Evolutionary conservation across 208 protist genomes (phyloP), one percentile per base, ranked within the genome.

Genomic region (Leishmania turanica): DNA sequence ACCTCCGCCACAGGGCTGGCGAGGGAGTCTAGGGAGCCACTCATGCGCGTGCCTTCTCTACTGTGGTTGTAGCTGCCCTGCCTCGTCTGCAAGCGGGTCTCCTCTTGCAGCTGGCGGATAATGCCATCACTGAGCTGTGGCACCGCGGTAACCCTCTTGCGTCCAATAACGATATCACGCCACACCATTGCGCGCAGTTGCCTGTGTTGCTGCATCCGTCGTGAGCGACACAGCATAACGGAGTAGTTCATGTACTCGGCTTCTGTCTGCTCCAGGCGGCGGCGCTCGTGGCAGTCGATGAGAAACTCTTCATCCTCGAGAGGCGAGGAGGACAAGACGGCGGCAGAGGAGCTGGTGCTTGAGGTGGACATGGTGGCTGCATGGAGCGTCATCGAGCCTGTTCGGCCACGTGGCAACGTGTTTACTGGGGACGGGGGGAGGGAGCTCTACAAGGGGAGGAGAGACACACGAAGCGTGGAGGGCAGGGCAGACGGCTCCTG

Each of bases 141-240:
- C 72, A 93, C 88, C 7, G 51, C 71, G 45, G 53, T 65, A 53
- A 64, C 31, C 34, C 60, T 65, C 19, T 79, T 62, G 17, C 80
- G 31, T 17, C 89, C 91, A 2, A 96, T 54, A 9, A 91, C 81
- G 27, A 94, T 49, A 53, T 90, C 82, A 17, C 84, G 81, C 92
- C 92, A 96, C 34, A 92, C 88, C 27, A 84, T 75, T 34, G 88
- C 81, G 3, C 92, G 89, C 49, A 92, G 82, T 64, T 73, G 74
- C 91, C 84, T 60, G 82, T 84, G 69, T 51, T 49, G 60, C 76
- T 71, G 72, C 62, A 96, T 79, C 0, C 89, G 83, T 11, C 81
- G 75, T n/a, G 72, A 80, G 21, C 82, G 69, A 70, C 89, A 91
- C 65, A 87, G 54, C 42, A 49, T 27, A 3, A 70, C 75, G 68